These are phyloP conservation scores for Nyssa sinensis DNA, from an alignment of 148 eudicot genomes.

Conservation along the genomic window DNA sequence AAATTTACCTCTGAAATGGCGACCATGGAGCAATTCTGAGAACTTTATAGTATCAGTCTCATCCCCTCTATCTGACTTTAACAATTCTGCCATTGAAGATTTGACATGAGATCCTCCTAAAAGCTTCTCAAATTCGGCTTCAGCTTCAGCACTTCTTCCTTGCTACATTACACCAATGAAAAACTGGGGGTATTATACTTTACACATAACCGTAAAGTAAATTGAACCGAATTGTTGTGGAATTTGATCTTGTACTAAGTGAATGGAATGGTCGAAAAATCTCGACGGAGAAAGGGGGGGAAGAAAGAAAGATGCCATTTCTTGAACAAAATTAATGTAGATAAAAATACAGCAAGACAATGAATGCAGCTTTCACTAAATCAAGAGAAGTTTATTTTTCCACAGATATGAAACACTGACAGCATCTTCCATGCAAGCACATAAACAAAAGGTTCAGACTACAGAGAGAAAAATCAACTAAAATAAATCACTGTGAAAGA, in stretches of 20 bases:
- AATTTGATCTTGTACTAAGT: background rate
- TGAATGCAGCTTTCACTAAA: background rate
- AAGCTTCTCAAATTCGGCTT: conserved; percentile 73
- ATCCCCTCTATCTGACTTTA: conserved; percentile 71
- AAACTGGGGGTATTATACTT: conserved; percentile 17
- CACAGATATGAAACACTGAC: background rate
- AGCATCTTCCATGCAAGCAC: background rate
- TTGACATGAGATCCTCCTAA: conserved; percentile 68
- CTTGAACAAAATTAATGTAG: background rate
- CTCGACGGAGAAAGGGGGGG: too few relatives aligned
- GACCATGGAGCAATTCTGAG: conserved; percentile 69
- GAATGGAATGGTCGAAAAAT: background rate
- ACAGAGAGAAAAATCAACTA: background rate
- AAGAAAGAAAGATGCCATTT: background rate
- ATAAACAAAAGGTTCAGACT: background rate
- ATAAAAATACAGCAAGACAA: background rate
- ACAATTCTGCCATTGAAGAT: conserved; percentile 74
- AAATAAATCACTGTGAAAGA: background rate
- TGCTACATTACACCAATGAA: conserved; percentile 35
- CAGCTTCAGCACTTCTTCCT: conserved; percentile 82
- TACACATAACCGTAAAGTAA: background rate
- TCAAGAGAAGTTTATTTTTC: too few relatives aligned
- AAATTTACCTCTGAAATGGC: conserved; percentile 84
- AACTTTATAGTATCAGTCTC: conserved; percentile 55
- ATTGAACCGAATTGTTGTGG: background rate